Evolutionary conservation across 1,284 basidiomycete species (phyloP), one percentile per base, ranked within the genome.

Genomic region (Pterulicium gracile): DNA sequence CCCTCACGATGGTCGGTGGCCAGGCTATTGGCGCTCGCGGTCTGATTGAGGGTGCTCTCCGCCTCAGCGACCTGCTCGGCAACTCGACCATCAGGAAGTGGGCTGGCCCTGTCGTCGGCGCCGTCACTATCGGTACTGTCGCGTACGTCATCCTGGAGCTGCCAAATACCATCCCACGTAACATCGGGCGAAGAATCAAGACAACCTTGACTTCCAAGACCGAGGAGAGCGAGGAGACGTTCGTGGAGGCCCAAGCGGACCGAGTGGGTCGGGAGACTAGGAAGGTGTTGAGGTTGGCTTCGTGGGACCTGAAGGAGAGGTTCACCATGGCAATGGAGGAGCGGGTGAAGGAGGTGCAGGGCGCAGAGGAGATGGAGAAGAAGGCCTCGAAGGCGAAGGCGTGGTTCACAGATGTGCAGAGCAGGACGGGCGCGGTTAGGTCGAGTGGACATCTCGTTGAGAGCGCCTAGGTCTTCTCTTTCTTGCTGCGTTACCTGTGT

Each of bases 281-380:
- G 58, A 98, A 98, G 67, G 95, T 99, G 43, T 68, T 99, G 55
- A 73, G 94, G 43, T 64, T 95, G 14, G 93, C 88, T n/a, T 82
- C 84, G 15, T 97, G 89, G 88, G 94, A 98, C 63, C 64, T 96
- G 50, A 77, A 77, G 53, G 88, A 92, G 63, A 76, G 85, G 41
- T 97, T 95, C 73, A 73, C 80, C 44, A 69, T 66, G 1, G 88
- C 89, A 4, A 77, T 94, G 67, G 90, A 92, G 54, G 82, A 83
- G 58, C 71, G 77, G 48, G 76, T 69, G 43, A 78, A 75, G 60
- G 87, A 92, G 57, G 86, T 93, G n/a, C 74, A 73, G 57, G 70
- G 70, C 45, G 83, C 81, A 44, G 92, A 96, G 66, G 81, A 81
- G 54, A 69, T 72, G 45, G 83, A 86, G 65, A 75, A 64, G 61